phyloP scores from a whole-genome alignment of 768 basidiomycete genomes.

The Phanerochaete carnosa region DNA sequence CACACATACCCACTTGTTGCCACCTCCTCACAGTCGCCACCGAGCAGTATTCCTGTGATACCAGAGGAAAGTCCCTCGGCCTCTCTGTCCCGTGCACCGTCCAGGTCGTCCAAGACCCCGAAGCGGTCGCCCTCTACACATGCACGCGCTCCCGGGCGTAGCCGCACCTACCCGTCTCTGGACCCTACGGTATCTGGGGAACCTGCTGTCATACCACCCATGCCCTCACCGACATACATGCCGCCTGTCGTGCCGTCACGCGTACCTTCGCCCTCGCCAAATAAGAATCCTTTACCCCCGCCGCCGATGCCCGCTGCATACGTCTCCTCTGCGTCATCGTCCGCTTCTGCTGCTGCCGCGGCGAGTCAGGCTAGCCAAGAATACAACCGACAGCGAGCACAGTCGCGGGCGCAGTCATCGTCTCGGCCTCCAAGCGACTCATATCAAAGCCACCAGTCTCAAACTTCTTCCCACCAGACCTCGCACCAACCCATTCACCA shows the following conservation, averaged over 20 bases:
- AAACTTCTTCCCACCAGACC: neutral
- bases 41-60: conserved; percentile 8
- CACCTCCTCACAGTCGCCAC: neutral
- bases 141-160: conserved; percentile 12
- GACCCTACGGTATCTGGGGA: neutral
- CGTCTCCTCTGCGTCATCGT: conserved; percentile 1
- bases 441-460: neutral
- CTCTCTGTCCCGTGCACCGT: conserved; percentile 6
- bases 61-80: conserved; percentile 14
- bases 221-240: conserved; percentile 1
- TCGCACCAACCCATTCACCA: neutral
- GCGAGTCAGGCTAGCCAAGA: neutral
- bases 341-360: conserved; percentile 3
- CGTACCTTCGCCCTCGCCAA: neutral
- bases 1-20: conserved; percentile 17
- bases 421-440: neutral
- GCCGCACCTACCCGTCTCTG: conserved; percentile 18
- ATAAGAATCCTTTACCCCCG: conserved; percentile 22
- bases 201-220: conserved; percentile 5
- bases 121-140: conserved; percentile 6
- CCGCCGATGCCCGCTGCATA: conserved; percentile 18
- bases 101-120: conserved; percentile 6
- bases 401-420: neutral
- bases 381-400: neutral
- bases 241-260: neutral